Evolutionary conservation across 73 alveolate species (phyloP), one percentile per base, ranked within the genome.

Genomic region (Breviolum minutum): DNA sequence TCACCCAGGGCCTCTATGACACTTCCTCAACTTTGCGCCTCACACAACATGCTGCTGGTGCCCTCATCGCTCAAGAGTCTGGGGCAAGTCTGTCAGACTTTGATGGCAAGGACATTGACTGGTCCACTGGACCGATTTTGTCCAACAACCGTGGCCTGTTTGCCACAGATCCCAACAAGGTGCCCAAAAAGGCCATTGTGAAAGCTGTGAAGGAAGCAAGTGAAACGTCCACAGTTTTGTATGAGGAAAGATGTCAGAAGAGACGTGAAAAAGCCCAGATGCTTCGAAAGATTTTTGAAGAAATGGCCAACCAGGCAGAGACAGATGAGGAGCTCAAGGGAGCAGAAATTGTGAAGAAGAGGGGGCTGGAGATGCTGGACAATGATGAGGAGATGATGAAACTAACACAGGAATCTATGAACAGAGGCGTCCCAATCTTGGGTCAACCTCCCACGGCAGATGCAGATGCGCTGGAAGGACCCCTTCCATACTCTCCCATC

Each of bases 341-440:
- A 30, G 97, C 97, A 11, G 97, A 70, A 63, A 48, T 91, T 63
- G 97, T 91, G 87, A 79, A 29, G 68, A 91, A 22, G 88, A 40
- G 70, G 22, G 97, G 97, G 10, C 54, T 91, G 63, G 97, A 91
- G 88, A 91, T 91, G 97, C 79, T 91, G 87, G 88, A 91, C 77
- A 79, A 91, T 60, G 97, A 91, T 63, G 97, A 91, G 85, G 97
- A 91, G 97, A 91, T 91, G 97, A 91, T 91, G 97, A 91, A 91
- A 87, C 88, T 91, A 29, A 91, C 97, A 12, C 97, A 91, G 40
- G 97, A n/a, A n/a, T 91, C 97, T 22, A 91, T 91, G 88, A 63
- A 73, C 77, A 62, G 97, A 16, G 63, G 80, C 63, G 71, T 60
- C 48, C 88, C 97, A 8, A 91, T 77, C 54, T 24, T 91, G 74